A percentile compares a stretch with the other conserved stretches of the same genome.
Evolutionary conservation across 192 early-diverging fungal genomes (phyloP).

Genomic region (Gaertneriomyces semiglobifer): DNA sequence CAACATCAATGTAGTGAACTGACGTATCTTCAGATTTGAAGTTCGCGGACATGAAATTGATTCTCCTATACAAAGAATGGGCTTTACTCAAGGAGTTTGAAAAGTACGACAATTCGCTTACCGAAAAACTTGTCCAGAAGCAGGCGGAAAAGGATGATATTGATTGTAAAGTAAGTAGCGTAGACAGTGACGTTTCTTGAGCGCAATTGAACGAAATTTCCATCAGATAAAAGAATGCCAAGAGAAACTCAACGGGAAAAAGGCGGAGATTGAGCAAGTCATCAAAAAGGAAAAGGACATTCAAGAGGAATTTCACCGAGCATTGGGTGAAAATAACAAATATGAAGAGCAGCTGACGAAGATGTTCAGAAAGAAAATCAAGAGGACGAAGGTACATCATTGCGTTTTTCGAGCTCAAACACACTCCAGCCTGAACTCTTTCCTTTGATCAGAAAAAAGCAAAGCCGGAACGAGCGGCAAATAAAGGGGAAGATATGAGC

Average conservation of each 20-base stretch:
- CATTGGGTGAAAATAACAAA: constrained; percentile 58
- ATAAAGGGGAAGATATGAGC: constrained; percentile 28
- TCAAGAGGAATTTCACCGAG: constrained; percentile 46
- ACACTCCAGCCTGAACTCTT: constrained; percentile 2
- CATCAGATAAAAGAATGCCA: constrained; percentile 57
- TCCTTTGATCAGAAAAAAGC: constrained; percentile 41
- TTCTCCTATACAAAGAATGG: constrained; percentile 63
- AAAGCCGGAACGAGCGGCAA: constrained; percentile 26
- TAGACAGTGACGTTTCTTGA: constrained; percentile 1
- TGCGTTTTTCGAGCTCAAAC: not conserved
- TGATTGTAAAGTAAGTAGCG: constrained; percentile 41
- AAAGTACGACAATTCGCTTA: constrained; percentile 54
- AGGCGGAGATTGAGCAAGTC: constrained; percentile 54
- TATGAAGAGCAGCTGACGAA: constrained; percentile 57
- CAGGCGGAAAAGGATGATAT: constrained; percentile 53
- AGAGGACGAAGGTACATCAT: constrained; percentile 48
- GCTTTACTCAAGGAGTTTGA: constrained; percentile 64
- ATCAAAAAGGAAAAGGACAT: constrained; percentile 51
- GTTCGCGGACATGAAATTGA: constrained; percentile 56
- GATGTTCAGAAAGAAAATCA: constrained; percentile 61
- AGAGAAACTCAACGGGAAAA: constrained; percentile 58
- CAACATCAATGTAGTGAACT: not conserved
- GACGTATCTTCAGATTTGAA: constrained; percentile 46
- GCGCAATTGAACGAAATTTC: not conserved
- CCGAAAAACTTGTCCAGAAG: constrained; percentile 53